Evolutionary conservation across 352 stramenopile genomes (phyloP).

Genomic region (Pythium volutum): DNA sequence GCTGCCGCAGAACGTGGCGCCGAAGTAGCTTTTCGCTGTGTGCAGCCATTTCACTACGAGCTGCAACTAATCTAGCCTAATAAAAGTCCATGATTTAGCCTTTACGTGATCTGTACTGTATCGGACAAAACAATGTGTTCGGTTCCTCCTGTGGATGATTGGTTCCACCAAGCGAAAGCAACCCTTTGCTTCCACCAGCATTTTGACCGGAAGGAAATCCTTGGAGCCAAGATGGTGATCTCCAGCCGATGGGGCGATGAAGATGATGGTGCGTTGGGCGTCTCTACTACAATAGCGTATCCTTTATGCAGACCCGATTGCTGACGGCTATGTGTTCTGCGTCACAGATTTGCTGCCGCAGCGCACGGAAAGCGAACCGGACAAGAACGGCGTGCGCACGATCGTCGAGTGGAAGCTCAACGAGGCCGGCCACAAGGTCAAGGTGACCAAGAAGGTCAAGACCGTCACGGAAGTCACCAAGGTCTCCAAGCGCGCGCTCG

Average conservation of each 20-base stretch:
- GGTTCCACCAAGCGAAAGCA: conserved; percentile 11
- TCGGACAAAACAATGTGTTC: conserved; percentile 16
- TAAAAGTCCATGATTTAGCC: too few species aligned
- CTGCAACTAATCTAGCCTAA: too few species aligned
- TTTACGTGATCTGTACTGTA: too few species aligned
- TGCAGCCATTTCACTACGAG: too few species aligned
- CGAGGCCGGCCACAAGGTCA: conserved; percentile 86
- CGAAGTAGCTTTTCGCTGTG: conserved; percentile 4
- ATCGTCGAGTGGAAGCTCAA: conserved; percentile 91
- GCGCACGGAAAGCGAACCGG: conserved; percentile 80
- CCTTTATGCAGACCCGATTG: neutral
- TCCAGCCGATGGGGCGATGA: conserved; percentile 76
- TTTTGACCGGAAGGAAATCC: conserved; percentile 13
- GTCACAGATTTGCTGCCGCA: conserved; percentile 62
- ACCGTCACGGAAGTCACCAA: conserved; percentile 82
- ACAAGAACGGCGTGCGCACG: conserved; percentile 78
- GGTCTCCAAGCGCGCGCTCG: conserved; percentile 79
- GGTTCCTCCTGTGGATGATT: conserved; percentile 18
- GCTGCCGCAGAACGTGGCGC: conserved; percentile 79
- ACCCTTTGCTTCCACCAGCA: neutral
- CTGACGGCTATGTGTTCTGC: neutral
- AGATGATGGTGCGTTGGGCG: conserved; percentile 46
- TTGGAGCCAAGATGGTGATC: conserved; percentile 49
- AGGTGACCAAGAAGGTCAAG: conserved; percentile 90
- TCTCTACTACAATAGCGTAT: neutral